Percentiles rank a stretch among this genome's conserved stretches.
Evolutionary conservation across 208 protist genomes (phyloP).

Genomic region (Leptomonas seymouri): DNA sequence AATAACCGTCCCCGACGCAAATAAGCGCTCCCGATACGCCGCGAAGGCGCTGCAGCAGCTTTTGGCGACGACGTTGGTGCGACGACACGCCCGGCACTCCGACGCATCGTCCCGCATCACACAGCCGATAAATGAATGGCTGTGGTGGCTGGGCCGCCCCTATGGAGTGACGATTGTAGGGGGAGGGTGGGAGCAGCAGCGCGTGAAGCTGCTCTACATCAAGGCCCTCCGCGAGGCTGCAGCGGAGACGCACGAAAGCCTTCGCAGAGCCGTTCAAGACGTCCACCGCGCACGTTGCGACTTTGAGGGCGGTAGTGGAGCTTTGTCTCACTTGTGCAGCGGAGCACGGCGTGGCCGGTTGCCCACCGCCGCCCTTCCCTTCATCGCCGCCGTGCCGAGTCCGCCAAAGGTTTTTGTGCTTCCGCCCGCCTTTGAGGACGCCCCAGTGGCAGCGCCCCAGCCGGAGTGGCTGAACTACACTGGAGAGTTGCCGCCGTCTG

Average conservation of each 20-base stretch:
- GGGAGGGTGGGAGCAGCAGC: constrained; percentile 35
- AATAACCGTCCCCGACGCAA: neutral
- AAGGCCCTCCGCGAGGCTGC: constrained; percentile 33
- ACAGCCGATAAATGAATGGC: neutral
- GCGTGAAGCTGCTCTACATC: constrained; percentile 36
- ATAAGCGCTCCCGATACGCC: constrained; percentile 7
- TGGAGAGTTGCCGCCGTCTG: constrained; percentile 19
- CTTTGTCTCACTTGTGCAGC: neutral
- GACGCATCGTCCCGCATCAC: neutral
- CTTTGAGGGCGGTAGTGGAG: constrained; percentile 7
- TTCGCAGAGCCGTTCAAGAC: constrained; percentile 19
- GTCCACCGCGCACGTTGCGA: constrained; percentile 25
- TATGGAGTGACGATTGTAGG: constrained; percentile 36
- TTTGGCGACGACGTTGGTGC: constrained; percentile 17
- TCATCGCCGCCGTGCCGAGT: constrained; percentile 10
- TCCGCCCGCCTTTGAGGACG: constrained; percentile 14
- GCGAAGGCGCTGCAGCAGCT: constrained; percentile 25
- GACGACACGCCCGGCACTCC: constrained; percentile 4
- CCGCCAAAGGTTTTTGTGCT: constrained; percentile 22
- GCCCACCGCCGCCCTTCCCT: constrained; percentile 16
- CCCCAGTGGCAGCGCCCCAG: constrained; percentile 1
- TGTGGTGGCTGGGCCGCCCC: constrained; percentile 28
- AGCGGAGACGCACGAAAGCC: constrained; percentile 5
- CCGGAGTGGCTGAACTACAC: constrained; percentile 36
- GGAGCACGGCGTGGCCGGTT: constrained; percentile 2